Evolutionary conservation across 257 asterid genomes (phyloP), one percentile per base, ranked within the genome.

Genomic region (Solanum chiquidenum): DNA sequence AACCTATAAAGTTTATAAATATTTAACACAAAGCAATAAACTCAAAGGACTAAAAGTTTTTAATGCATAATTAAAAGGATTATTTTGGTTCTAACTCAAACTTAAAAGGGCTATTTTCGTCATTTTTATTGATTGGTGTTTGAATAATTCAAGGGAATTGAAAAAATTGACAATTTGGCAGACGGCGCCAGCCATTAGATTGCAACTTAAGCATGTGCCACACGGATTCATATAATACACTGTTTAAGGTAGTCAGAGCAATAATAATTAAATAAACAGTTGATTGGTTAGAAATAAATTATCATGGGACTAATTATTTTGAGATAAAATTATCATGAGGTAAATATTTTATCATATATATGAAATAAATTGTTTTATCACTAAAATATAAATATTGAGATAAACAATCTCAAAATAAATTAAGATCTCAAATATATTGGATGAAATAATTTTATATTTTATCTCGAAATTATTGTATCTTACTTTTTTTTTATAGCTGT

Each of bases 141-240:
- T 74, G 55, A 88, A 40, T 40, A n/a, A 76, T 40, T 76, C 58
- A 76, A 4, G 12, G 83, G 83, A 0, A 73, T 69, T 34, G 46
- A 34, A 38, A 73, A 6, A 75, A 8, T 60, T 60, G 71, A 34
- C 86, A 20, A 14, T 37, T n/a, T 34, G 49, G 35, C 87, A 85
- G 86, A 35, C 79, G 60, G 89, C 64, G 88, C 89, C 90, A 80
- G 87, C 86, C 66, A 7, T 38, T 74, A 38, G 31, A 20, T 83
- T 37, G 9, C 18, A 25, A 77, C n/a, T 77, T 12, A 77, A 77
- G 84, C 84, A 23, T 31, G 25, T 40, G 82, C 2, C 75, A 73
- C 88, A 62, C 91, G 89, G 84, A 62, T 86, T 49, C 23, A 42
- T 25, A 27, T 23, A 21, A 33, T 5, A 12, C 3, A 9, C 6